Conservation (phyloP, 768 basidiomycete genomes). For the Agaricus blazei region DNA sequence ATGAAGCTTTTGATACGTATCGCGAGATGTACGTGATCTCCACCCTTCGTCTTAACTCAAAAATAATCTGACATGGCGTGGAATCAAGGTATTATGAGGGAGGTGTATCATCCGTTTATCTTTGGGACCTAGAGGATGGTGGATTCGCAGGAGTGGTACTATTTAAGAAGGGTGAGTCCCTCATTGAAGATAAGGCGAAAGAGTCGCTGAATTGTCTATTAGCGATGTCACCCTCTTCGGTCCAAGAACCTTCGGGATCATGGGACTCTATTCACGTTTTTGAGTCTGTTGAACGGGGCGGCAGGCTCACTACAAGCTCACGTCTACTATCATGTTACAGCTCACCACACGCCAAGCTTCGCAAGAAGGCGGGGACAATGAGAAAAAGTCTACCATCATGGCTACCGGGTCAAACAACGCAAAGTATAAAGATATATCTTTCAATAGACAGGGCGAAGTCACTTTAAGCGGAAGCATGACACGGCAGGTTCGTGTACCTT, state of each 20-base stretch:
- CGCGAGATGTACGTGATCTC: conserved; percentile 67
- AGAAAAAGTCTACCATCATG: conserved; percentile 27
- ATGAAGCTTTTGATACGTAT: conserved; percentile 97
- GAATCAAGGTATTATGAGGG: conserved; percentile 85
- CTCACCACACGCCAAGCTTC: conserved; percentile 47
- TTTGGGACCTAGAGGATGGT: conserved; percentile 97
- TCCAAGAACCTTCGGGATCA: conserved; percentile 70
- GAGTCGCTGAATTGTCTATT: not conserved
- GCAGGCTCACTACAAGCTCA: conserved; percentile 94
- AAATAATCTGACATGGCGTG: conserved; percentile 18
- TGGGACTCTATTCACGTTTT: conserved; percentile 99
- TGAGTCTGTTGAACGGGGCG: conserved; percentile 86
- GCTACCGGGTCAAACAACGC: conserved; percentile 10
- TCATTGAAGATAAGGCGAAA: not conserved
- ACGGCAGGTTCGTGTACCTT: conserved; percentile 63
- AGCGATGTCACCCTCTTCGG: conserved; percentile 57
- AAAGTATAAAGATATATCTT: conserved; percentile 6
- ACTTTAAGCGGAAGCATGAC: conserved; percentile 96
- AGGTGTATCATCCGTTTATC: conserved; percentile 94
- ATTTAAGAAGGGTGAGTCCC: conserved; percentile 79
- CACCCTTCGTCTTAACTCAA: conserved; percentile 16
- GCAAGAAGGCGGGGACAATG: conserved; percentile 27
- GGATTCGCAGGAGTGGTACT: conserved; percentile 96
- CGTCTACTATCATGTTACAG: conserved; percentile 95
- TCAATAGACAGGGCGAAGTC: conserved; percentile 60